Base-by-base conservation (phyloP, 176 grass and related monocot species). In the Pharus latifolius region DNA sequence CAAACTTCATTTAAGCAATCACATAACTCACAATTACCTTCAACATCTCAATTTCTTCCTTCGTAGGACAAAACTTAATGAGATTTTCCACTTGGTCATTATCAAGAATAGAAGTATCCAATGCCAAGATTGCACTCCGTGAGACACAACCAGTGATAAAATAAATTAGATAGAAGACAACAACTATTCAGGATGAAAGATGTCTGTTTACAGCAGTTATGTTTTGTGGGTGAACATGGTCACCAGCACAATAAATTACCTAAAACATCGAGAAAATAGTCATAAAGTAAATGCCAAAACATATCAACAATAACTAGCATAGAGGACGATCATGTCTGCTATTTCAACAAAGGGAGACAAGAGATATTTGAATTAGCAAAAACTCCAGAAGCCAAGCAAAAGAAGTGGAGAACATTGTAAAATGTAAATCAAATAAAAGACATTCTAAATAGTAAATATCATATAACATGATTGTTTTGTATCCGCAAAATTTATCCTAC, bases 71-170 rank as follows among this genome's bases (percentile, higher is more conserved):
- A 90, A 97, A 97, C 57, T 97, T 97, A 76, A 97, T 97, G 50
- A 92, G 89, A 87, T 97, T 92, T 53, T 97, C 93, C 62, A 97
- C 89, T 90, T 97, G 93, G 42, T 97, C 93, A 85, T 84, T 87
- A 72, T 97, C 93, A 69, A 97, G 88, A 78, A 92, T 49, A 70
- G 80, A 92, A 54, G 74, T 84, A 85, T 97, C 81, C 35, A 97
- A 77, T 67, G 89, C 94, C 71, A 97, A 85, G 26, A 97, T 79
- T 70, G 94, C 89, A 80, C 30, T 85, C 94, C 92, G 71, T 16
- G 61, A 69, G 55, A 74, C 22, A 63, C n/a, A 69, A 43, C 51
- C 15, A 65, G 23, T 56, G 51, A 83, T 29, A 65, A 65, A 78
- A 65, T 19, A 65, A 60, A 47, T 48, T 66, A 51, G 69, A 55